Evolutionary conservation across 345 rosid species (phyloP).

Genomic region (Streptanthus diversifolius): DNA sequence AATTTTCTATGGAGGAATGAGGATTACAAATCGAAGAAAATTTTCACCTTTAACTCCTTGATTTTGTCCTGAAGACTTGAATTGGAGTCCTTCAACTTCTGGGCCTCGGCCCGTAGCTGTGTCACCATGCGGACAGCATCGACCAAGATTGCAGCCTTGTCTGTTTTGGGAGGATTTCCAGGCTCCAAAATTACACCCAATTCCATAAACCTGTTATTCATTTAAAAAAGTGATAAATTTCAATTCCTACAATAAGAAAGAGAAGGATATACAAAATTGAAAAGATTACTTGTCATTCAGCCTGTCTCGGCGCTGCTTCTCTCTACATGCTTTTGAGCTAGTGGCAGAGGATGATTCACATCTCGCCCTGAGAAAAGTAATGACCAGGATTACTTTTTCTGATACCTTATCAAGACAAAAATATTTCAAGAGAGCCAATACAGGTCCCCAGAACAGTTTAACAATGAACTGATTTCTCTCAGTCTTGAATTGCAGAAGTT

Average conservation of each 20-base stretch:
- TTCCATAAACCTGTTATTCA: slow-evolving; percentile 70
- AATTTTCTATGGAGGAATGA: neutral
- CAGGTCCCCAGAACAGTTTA: neutral
- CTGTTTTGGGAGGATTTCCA: slow-evolving; percentile 88
- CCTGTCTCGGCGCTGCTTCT: slow-evolving; percentile 91
- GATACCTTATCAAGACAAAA: neutral
- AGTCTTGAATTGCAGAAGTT: neutral
- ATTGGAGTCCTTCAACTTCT: slow-evolving; percentile 83
- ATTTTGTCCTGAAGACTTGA: slow-evolving; percentile 81
- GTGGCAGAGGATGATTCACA: slow-evolving; percentile 53
- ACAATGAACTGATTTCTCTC: neutral
- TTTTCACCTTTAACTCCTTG: slow-evolving; percentile 63
- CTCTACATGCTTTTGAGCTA: slow-evolving; percentile 97
- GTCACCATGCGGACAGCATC: slow-evolving; percentile 82
- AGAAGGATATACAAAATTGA: slow-evolving; percentile 1
- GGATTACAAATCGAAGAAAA: neutral
- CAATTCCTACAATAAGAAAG: neutral
- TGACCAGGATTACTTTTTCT: neutral
- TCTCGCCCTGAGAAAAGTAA: slow-evolving; percentile 44
- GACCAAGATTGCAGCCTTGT: slow-evolving; percentile 79
- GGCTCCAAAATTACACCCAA: slow-evolving; percentile 78
- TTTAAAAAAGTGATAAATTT: neutral
- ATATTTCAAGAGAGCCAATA: neutral
- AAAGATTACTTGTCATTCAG: slow-evolving; percentile 82
- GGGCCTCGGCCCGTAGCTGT: slow-evolving; percentile 69